Conservation (phyloP, 768 basidiomycete species). For the Naganishia antarctica region DNA sequence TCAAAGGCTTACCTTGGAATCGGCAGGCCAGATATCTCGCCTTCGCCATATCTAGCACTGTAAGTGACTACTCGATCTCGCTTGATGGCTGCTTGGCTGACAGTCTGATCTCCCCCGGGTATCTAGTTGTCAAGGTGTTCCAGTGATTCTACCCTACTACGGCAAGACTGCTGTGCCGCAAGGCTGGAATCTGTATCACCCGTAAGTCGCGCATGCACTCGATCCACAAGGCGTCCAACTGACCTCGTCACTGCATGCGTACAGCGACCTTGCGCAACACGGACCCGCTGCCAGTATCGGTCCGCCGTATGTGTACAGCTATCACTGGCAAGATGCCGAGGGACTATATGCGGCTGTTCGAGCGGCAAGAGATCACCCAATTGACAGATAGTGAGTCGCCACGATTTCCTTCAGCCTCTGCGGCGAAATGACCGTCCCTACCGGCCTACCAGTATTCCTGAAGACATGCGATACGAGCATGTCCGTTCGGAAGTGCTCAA, state of each 20-base stretch:
- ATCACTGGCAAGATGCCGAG: constrained; percentile 35
- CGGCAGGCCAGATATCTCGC: constrained; percentile 40
- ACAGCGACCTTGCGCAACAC: constrained; percentile 35
- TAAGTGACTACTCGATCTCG: constrained; percentile 11
- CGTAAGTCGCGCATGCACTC: neutral
- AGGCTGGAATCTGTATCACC: constrained; percentile 38
- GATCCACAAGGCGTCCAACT: neutral
- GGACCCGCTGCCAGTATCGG: constrained; percentile 43
- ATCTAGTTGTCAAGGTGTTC: constrained; percentile 18
- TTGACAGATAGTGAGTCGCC: constrained; percentile 41
- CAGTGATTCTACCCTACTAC: constrained; percentile 15
- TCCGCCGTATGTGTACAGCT: constrained; percentile 46
- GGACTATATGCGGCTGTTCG: constrained; percentile 34
- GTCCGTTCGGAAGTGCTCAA: constrained; percentile 9
- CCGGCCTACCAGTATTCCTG: constrained; percentile 36
- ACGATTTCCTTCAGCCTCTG: neutral
- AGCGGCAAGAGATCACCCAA: constrained; percentile 36
- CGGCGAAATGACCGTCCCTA: neutral
- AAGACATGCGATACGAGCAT: constrained; percentile 36
- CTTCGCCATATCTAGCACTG: constrained; percentile 42
- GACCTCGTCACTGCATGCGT: neutral
- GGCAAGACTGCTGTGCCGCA: constrained; percentile 27
- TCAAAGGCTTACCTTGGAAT: constrained; percentile 42
- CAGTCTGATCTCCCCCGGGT: no score
- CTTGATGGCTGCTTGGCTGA: neutral